Evolutionary conservation across 139 green algal species (phyloP).

Genomic region (Chlorella sp.): DNA sequence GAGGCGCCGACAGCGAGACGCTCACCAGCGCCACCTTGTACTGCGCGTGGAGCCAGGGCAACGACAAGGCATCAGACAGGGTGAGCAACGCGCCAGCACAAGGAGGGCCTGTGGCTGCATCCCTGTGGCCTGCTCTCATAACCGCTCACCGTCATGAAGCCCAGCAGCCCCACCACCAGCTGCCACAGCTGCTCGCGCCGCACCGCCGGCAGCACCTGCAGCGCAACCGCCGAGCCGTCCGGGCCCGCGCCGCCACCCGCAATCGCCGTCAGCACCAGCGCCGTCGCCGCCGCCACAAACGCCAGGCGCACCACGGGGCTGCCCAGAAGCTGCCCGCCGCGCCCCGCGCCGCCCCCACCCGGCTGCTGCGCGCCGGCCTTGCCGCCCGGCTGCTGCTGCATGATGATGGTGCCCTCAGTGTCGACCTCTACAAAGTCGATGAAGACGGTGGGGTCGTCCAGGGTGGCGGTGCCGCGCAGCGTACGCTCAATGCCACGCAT

Average conservation of each 20-base stretch:
- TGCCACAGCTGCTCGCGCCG: constrained; percentile 10
- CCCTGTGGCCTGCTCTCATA: no score
- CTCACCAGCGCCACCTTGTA: constrained; percentile 22
- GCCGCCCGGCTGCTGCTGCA: not conserved
- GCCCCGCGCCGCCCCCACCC: no score
- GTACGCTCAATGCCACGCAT: not conserved
- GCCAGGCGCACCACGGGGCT: constrained; percentile 10
- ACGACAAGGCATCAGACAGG: no score
- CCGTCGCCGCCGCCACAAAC: constrained; percentile 10
- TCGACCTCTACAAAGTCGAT: not conserved
- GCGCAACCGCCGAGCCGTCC: not conserved
- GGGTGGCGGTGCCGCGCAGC: not conserved
- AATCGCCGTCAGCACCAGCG: not conserved
- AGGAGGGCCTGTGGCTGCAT: not conserved
- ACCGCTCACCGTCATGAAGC: constrained; percentile 18
- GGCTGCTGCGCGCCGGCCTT: not conserved
- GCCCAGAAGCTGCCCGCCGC: not conserved
- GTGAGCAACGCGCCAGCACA: not conserved
- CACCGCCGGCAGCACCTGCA: not conserved
- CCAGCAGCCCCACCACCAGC: constrained; percentile 15
- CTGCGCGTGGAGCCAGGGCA: no score
- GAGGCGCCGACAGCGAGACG: not conserved
- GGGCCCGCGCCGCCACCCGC: no score
- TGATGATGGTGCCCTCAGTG: not conserved
- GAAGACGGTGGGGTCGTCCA: not conserved